A percentile compares a stretch with the other conserved stretches of the same genome.
These are phyloP conservation scores for Dissophora globulifera DNA, from an alignment of 192 early-diverging fungal species.

Conservation along the genomic window DNA sequence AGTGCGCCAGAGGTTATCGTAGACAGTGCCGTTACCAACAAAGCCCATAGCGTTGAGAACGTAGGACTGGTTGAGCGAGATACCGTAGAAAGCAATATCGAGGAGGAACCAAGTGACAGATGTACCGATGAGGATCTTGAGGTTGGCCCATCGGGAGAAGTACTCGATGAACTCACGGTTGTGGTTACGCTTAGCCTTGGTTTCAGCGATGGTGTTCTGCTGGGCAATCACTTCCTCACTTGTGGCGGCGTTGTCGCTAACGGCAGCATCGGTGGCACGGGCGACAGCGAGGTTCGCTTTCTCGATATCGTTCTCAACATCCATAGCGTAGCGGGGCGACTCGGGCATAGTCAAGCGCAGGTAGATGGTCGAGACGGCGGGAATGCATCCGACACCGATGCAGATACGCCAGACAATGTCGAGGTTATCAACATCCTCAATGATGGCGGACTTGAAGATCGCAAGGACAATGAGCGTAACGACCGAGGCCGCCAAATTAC, in stretches of 20 bases:
- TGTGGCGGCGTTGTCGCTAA: conserved; percentile 69
- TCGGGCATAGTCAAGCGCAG: conserved; percentile 90
- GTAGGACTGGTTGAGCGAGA: conserved; percentile 76
- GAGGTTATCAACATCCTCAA: conserved; percentile 68
- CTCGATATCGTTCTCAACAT: conserved; percentile 61
- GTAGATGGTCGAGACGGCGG: conserved; percentile 84
- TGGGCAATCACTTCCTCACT: conserved; percentile 52
- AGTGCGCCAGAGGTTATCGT: conserved; percentile 72
- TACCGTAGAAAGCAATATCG: conserved; percentile 81
- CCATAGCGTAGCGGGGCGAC: conserved; percentile 83
- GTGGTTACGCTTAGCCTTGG: conserved; percentile 55
- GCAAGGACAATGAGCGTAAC: conserved; percentile 75
- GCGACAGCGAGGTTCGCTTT: conserved; percentile 46
- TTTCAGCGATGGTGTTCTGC: conserved; percentile 33
- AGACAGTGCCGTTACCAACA: conserved; percentile 62
- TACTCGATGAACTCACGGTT: conserved; percentile 74
- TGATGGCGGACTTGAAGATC: conserved; percentile 73
- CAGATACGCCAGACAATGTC: conserved; percentile 92
- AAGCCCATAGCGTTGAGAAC: conserved; percentile 81
- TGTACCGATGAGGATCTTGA: conserved; percentile 82
- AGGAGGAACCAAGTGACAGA: conserved; percentile 82
- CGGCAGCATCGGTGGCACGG: conserved; percentile 58
- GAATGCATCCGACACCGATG: conserved; percentile 82
- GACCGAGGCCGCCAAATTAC: conserved; percentile 80
- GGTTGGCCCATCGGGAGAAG: conserved; percentile 84